Conservation (phyloP, 805 yeast species). For the Sugiyamaella americana region DNA sequence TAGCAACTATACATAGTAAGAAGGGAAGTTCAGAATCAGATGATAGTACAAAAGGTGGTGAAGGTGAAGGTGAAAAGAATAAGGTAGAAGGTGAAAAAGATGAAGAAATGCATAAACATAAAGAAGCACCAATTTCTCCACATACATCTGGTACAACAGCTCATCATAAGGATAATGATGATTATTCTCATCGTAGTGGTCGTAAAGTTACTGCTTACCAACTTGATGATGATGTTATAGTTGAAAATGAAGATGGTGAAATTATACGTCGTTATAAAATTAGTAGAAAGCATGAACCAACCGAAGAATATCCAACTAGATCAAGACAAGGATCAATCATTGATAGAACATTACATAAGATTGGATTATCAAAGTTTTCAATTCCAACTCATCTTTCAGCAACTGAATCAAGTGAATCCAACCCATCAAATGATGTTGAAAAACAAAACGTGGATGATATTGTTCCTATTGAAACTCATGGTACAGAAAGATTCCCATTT, state of each 20-base stretch:
- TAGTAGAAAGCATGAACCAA: constrained; percentile 43
- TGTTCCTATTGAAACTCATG: constrained; percentile 20
- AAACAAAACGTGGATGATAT: constrained; percentile 25
- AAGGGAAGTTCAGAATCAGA: constrained; percentile 1
- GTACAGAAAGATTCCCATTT: constrained; percentile 8
- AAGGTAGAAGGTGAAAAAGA: not conserved
- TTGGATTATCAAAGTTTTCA: constrained; percentile 40
- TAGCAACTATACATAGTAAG: constrained; percentile 44
- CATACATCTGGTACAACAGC: not conserved
- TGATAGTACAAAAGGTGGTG: constrained; percentile 19
- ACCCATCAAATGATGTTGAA: constrained; percentile 18
- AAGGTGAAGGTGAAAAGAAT: constrained; percentile 21
- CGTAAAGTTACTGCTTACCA: constrained; percentile 63
- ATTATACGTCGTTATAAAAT: constrained; percentile 76
- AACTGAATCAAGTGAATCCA: not conserved
- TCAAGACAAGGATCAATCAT: constrained; percentile 1
- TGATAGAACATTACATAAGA: constrained; percentile 46
- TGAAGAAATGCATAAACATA: not conserved
- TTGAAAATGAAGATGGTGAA: constrained; percentile 91
- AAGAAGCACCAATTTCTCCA: too few relatives aligned
- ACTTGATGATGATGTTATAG: constrained; percentile 66
- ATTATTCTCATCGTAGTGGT: constrained; percentile 1
- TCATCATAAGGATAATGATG: not conserved
- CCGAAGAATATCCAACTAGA: constrained; percentile 4
- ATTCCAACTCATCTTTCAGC: constrained; percentile 19